Evolutionary conservation across 495 filamentous ascomycete species (phyloP).

Genomic region (Aspergillus olivimuriae): DNA sequence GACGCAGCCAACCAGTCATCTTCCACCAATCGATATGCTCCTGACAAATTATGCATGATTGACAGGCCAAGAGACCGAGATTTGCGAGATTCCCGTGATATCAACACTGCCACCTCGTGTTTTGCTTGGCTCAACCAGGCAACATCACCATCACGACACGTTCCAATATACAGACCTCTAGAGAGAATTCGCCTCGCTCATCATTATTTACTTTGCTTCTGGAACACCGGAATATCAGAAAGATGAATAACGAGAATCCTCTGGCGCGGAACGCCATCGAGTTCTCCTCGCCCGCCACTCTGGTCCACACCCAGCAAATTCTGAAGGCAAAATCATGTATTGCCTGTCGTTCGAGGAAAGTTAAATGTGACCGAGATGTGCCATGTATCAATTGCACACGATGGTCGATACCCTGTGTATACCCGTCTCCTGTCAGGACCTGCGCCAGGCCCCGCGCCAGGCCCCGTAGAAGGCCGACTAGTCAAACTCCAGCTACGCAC

Average conservation of each 20-base stretch:
- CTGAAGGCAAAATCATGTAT: slow-evolving; percentile 9
- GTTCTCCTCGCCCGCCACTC: too few species aligned
- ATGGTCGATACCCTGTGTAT: slow-evolving; percentile 8
- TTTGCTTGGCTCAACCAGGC: not conserved
- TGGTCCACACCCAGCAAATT: too few species aligned
- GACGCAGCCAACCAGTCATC: not conserved
- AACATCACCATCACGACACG: not conserved
- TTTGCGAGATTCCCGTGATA: slow-evolving; percentile 1
- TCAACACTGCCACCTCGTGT: slow-evolving; percentile 2
- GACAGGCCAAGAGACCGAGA: slow-evolving; percentile 7
- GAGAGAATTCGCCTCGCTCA: too few species aligned
- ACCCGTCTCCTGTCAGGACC: slow-evolving; percentile 7
- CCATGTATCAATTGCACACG: slow-evolving; percentile 9
- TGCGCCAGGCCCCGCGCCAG: slow-evolving; percentile 3
- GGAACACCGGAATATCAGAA: too few species aligned
- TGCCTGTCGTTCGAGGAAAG: slow-evolving; percentile 9
- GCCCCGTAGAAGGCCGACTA: too few species aligned
- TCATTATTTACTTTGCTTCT: too few species aligned
- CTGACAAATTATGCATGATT: not conserved
- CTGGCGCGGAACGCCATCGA: too few species aligned
- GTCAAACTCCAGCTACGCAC: too few species aligned
- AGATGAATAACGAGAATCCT: too few species aligned
- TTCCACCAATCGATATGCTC: too few species aligned
- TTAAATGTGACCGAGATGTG: slow-evolving; percentile 7
- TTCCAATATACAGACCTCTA: too few species aligned